Conservation (phyloP, 805 yeast genomes). For the Candida parachauliodes region DNA sequence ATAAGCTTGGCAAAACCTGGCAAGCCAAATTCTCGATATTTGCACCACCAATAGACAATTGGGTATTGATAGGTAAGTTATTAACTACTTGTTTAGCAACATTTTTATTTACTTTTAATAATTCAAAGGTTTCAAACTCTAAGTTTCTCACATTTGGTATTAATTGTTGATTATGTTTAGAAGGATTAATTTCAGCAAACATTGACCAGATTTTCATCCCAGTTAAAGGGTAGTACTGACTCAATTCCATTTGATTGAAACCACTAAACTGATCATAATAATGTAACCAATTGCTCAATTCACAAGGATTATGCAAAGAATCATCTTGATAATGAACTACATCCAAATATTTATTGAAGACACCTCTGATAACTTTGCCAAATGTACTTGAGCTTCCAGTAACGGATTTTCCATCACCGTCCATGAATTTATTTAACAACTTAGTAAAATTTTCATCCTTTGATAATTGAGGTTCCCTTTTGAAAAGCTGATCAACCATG, state of each 20-base stretch:
- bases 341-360: constrained; percentile 63
- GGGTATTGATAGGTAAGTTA: constrained; percentile 25
- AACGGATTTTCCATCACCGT: constrained; percentile 33
- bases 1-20: constrained; percentile 33
- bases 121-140: constrained; percentile 40
- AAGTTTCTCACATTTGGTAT: constrained; percentile 30
- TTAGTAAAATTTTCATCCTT: constrained; percentile 46
- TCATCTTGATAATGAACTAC: constrained; percentile 62
- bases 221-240: constrained; percentile 53
- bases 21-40: constrained; percentile 21
- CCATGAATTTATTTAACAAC: constrained; percentile 44
- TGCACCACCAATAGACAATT: constrained; percentile 26
- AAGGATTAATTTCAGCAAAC: constrained; percentile 57
- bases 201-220: constrained; percentile 59
- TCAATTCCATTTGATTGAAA: constrained; percentile 28
- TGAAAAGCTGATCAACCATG: constrained; percentile 60
- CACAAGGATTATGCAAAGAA: constrained; percentile 53
- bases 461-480: constrained; percentile 42
- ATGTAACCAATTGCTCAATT: constrained; percentile 70
- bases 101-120: constrained; percentile 28
- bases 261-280: constrained; percentile 58
- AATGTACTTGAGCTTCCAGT: constrained; percentile 36
- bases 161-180: constrained; percentile 15
- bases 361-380: constrained; percentile 68
- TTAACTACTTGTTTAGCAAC: constrained; percentile 26